Conservation (phyloP, 2,329 filamentous ascomycete genomes). For the Hymenoscyphus fructigenus region DNA sequence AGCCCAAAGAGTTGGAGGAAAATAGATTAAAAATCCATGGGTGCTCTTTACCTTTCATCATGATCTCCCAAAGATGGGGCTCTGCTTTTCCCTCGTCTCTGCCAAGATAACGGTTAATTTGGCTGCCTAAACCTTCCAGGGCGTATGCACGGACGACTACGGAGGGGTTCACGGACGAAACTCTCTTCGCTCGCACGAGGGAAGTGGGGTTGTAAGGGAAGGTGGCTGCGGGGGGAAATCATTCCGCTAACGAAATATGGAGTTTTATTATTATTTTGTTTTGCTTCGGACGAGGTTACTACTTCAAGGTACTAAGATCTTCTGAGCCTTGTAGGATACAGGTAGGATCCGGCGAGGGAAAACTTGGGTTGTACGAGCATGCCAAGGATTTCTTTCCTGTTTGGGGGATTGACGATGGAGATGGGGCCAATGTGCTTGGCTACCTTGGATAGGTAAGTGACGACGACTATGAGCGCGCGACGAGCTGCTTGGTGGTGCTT, state of each 20-base stretch:
- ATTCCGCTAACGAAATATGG: not conserved
- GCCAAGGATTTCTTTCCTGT: not conserved
- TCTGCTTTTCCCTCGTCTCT: not conserved
- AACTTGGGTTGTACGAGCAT: not conserved
- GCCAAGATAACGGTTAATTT: not conserved
- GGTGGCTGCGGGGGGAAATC: not conserved
- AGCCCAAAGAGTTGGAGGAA: not conserved
- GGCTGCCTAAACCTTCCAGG: not conserved
- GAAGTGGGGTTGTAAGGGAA: not conserved
- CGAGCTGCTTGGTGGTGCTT: not conserved
- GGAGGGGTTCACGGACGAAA: not conserved
- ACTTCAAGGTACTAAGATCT: not conserved
- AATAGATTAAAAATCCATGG: too few relatives aligned
- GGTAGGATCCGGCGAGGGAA: not conserved
- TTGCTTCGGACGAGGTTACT: not conserved
- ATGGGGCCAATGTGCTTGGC: not conserved
- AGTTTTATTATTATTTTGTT: not conserved
- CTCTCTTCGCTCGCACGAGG: not conserved
- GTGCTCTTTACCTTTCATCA: not conserved
- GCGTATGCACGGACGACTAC: too few relatives aligned
- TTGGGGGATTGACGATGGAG: not conserved
- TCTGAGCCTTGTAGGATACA: not conserved
- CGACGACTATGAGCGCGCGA: not conserved
- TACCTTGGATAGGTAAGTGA: not conserved
- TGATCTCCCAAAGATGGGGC: not conserved